A percentile compares a stretch with the other conserved stretches of the same genome.
Conservation (phyloP, 169 alveolate genomes). For the Cryptosporidium xiaoi region DNA sequence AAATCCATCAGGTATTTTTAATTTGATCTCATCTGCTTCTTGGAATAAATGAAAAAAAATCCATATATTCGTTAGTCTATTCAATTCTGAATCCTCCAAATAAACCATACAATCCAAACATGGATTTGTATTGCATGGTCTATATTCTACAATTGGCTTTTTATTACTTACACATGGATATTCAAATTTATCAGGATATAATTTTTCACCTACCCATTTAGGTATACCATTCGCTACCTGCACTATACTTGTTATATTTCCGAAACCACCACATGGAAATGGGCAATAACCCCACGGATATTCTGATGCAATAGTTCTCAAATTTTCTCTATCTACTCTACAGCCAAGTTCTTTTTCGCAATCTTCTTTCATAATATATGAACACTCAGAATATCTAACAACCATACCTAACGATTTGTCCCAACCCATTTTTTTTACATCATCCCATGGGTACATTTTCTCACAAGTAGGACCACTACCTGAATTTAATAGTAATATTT, state of each 20-base stretch:
- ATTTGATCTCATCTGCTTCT: slow-evolving; percentile 64
- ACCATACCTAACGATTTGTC: slow-evolving; percentile 55
- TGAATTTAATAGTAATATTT: slow-evolving; percentile 32
- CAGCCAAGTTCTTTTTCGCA: slow-evolving; percentile 58
- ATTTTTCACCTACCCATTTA: slow-evolving; percentile 70
- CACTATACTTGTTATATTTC: slow-evolving; percentile 66
- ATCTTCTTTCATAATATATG: slow-evolving; percentile 17
- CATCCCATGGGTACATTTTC: slow-evolving; percentile 62
- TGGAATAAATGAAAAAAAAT: slow-evolving; percentile 64
- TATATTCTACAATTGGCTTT: slow-evolving; percentile 66
- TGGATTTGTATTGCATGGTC: slow-evolving; percentile 66
- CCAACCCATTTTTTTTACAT: slow-evolving; percentile 60
- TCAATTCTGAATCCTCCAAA: slow-evolving; percentile 39
- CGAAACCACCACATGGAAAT: slow-evolving; percentile 73
- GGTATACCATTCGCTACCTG: slow-evolving; percentile 73
- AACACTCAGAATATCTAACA: slow-evolving; percentile 48
- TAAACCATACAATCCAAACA: slow-evolving; percentile 73
- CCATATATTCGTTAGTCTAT: slow-evolving; percentile 58
- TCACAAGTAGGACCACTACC: slow-evolving; percentile 68
- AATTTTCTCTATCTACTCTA: slow-evolving; percentile 68
- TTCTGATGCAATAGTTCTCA: slow-evolving; percentile 72
- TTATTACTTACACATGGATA: slow-evolving; percentile 71
- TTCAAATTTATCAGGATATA: slow-evolving; percentile 62
- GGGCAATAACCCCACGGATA: slow-evolving; percentile 75
- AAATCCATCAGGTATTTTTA: slow-evolving; percentile 49